phyloP scores from a whole-genome alignment of 495 filamentous ascomycete species.

The Penicillium ochrochloron region DNA sequence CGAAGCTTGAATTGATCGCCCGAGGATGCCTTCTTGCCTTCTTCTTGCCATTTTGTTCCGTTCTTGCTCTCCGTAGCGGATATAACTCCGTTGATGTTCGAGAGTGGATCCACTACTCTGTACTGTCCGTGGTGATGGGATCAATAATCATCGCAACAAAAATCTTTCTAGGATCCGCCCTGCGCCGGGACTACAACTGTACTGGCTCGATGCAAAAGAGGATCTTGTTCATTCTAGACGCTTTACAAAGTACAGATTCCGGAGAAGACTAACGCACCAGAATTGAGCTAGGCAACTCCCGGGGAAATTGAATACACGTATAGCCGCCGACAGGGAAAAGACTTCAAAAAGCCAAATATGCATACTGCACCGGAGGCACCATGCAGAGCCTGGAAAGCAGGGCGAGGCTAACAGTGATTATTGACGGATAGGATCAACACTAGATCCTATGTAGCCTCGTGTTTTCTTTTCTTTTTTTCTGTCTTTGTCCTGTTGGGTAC shows the following conservation, averaged over 20 bases:
- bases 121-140: background rate
- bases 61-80: background rate
- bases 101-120: background rate
- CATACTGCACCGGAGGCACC: background rate
- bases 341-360: background rate
- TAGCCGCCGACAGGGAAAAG: background rate
- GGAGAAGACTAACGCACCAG: background rate
- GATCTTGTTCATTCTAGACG: background rate
- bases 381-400: slow-evolving; percentile 8
- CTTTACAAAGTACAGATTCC: background rate
- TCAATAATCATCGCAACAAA: background rate
- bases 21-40: background rate
- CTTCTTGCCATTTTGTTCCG: background rate
- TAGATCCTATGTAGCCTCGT: slow-evolving; percentile 3
- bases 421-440: slow-evolving; percentile 18
- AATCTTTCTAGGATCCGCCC: background rate
- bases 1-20: slow-evolving; percentile 18
- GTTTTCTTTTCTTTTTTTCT: background rate
- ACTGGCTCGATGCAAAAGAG: background rate
- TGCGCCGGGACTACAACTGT: background rate
- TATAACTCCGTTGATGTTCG: background rate
- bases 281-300: background rate
- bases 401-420: background rate
- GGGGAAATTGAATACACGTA: background rate
- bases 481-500: background rate